These are phyloP conservation scores for Cyclostephanos tholiformis DNA, from an alignment of 108 stramenopile genomes.

Conservation along the genomic window DNA sequence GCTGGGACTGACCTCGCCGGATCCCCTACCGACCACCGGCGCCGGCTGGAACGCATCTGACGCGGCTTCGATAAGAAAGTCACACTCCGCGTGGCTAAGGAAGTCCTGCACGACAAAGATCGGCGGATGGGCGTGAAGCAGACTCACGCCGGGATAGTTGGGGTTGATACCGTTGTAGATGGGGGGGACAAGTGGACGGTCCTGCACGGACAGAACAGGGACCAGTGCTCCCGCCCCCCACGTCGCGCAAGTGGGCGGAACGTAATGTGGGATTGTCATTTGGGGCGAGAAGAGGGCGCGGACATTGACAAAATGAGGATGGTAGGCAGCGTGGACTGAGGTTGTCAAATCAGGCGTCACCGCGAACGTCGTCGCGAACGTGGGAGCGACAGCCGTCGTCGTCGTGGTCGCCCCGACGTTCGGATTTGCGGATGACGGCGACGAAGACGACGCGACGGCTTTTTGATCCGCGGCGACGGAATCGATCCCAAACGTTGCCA, in stretches of 20 bases:
- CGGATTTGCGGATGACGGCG: neutral
- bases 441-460: neutral
- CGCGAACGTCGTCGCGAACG: neutral
- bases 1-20: conserved; percentile 76
- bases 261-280: conserved; percentile 24
- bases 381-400: neutral
- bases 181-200: conserved; percentile 67
- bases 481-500: too few species aligned
- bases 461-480: neutral
- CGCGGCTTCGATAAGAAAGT: conserved; percentile 73
- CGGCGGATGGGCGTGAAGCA: conserved; percentile 72
- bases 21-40: conserved; percentile 84
- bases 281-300: neutral
- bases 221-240: conserved; percentile 36
- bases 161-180: conserved; percentile 90
- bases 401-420: neutral
- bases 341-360: neutral
- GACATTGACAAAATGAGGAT: neutral
- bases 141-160: conserved; percentile 68
- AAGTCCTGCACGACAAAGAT: conserved; percentile 80
- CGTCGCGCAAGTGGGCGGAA: conserved; percentile 41
- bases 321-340: neutral
- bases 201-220: conserved; percentile 62
- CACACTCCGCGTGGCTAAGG: conserved; percentile 77
- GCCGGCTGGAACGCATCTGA: conserved; percentile 75